A percentile compares a stretch with the other conserved stretches of the same genome.
These are phyloP conservation scores for Pulveroboletus frians DNA, from an alignment of 768 basidiomycete species.

Conservation along the genomic window DNA sequence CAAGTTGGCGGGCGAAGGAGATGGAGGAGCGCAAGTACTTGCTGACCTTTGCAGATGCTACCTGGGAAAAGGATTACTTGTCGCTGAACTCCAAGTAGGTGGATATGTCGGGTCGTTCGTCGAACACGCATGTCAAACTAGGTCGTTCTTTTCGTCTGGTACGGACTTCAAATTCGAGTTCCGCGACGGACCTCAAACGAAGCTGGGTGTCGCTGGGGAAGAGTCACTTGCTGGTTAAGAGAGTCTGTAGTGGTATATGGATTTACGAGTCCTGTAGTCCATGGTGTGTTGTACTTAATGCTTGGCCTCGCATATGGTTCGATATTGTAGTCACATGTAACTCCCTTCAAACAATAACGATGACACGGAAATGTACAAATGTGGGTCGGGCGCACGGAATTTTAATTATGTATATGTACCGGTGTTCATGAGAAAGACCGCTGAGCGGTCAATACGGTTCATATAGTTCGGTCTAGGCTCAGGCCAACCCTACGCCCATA, in stretches of 20 bases:
- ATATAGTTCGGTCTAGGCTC: too few species aligned
- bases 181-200: constrained; percentile 36
- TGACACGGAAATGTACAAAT: too few species aligned
- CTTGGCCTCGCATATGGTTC: too few species aligned
- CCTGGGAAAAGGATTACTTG: constrained; percentile 25
- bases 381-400: too few species aligned
- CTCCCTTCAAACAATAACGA: neutral
- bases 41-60: constrained; percentile 27
- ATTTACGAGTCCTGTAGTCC: neutral
- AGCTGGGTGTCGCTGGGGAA: constrained; percentile 20
- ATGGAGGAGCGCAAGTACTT: constrained; percentile 26
- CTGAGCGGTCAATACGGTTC: too few species aligned
- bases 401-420: too few species aligned
- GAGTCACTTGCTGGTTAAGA: constrained; percentile 21
- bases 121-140: neutral
- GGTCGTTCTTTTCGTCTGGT: constrained; percentile 27
- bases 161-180: constrained; percentile 30
- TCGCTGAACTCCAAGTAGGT: constrained; percentile 25
- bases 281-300: neutral
- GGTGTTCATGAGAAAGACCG: too few species aligned
- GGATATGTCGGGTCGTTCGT: too few species aligned
- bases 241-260: neutral
- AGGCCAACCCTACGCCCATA: too few species aligned
- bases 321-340: neutral
- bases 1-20: constrained; percentile 47